These are phyloP conservation scores for Helianthus annuus DNA, from an alignment of 129 eudicot species.

Conservation along the genomic window DNA sequence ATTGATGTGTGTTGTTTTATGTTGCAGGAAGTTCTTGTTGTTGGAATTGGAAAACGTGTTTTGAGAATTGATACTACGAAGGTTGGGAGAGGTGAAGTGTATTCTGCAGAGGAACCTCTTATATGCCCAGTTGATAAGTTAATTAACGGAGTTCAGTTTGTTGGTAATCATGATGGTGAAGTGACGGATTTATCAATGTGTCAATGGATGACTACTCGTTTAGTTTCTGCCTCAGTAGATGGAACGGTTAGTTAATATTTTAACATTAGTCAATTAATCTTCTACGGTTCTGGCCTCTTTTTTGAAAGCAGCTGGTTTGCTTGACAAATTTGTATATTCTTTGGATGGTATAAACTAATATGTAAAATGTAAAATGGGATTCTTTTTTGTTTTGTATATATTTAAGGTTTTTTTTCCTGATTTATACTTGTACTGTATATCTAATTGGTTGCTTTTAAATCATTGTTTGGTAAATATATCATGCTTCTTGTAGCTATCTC, in stretches of 20 bases:
- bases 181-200: conserved; percentile 98
- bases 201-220: conserved; percentile 99
- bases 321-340: neutral
- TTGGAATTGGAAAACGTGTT: conserved; percentile 79
- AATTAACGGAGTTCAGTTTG: conserved; percentile 88
- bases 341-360: neutral
- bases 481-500: neutral
- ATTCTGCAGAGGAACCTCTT: conserved; percentile 85
- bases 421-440: neutral
- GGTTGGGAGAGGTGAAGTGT: conserved; percentile 83
- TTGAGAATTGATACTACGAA: conserved; percentile 88
- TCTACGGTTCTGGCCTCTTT: neutral
- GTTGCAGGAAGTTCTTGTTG: conserved; percentile 87
- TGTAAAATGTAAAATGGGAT: neutral
- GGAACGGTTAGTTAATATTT: conserved; percentile 70
- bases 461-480: neutral
- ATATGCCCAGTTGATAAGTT: conserved; percentile 69
- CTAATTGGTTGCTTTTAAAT: neutral
- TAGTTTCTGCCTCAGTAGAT: conserved; percentile 95
- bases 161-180: conserved; percentile 98
- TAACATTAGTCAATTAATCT: neutral
- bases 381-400: neutral
- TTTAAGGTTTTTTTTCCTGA: neutral
- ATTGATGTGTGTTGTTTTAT: neutral
- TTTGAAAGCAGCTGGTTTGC: neutral